Percentiles rank a stretch among this genome's conserved stretches.
Conservation (phyloP, 2,329 filamentous ascomycete species). For the Xylaria sp. region DNA sequence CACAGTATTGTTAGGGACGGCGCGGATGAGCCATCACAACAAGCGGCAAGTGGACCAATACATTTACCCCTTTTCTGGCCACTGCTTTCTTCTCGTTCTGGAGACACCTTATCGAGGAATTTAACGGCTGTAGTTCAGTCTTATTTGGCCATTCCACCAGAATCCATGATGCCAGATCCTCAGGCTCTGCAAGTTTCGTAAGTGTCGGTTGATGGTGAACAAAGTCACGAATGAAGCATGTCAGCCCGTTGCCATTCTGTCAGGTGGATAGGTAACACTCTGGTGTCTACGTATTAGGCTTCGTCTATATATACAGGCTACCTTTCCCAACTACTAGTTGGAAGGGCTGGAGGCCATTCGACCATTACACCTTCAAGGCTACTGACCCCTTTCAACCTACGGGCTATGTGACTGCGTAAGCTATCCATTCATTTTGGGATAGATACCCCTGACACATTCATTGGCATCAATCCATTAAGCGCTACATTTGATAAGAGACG, state of each 20-base stretch:
- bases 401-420: too few relatives aligned
- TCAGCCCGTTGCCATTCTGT: slow-evolving; percentile 3
- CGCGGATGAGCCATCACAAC: background rate
- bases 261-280: too few relatives aligned
- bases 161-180: background rate
- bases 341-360: too few relatives aligned
- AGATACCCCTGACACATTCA: too few relatives aligned
- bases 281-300: too few relatives aligned
- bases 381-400: too few relatives aligned
- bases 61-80: background rate
- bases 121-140: background rate
- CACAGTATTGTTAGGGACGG: slow-evolving; percentile 9
- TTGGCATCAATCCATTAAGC: too few relatives aligned
- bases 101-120: background rate
- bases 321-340: too few relatives aligned
- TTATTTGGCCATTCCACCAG: background rate
- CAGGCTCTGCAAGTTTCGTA: background rate
- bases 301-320: too few relatives aligned
- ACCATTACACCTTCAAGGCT: too few relatives aligned
- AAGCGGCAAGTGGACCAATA: background rate
- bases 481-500: background rate
- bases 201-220: background rate
- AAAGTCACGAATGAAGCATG: background rate
- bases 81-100: background rate
- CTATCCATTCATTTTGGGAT: too few relatives aligned